Evolutionary conservation across 164 flowering plant species (phyloP).

Genomic region (Stephania japonica): DNA sequence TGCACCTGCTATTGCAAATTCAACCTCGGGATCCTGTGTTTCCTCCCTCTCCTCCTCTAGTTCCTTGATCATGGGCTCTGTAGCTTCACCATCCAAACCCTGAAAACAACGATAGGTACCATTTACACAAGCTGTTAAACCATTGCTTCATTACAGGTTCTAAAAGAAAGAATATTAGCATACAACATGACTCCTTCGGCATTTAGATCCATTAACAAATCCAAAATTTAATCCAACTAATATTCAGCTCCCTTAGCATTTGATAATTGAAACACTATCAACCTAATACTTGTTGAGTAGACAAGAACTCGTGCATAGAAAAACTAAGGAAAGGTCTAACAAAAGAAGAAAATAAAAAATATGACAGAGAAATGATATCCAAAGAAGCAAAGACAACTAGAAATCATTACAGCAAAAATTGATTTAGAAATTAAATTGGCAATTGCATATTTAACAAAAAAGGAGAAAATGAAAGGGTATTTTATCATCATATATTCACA

Average conservation of each 20-base stretch:
- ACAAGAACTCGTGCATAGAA: too few relatives aligned
- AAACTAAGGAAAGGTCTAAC: background rate
- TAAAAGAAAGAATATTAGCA: background rate
- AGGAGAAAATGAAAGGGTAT: background rate
- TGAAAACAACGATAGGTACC: constrained; percentile 21
- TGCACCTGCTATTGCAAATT: constrained; percentile 97
- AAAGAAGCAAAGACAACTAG: background rate
- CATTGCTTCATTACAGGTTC: background rate
- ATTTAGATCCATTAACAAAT: background rate
- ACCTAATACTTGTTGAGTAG: too few relatives aligned
- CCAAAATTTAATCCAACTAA: background rate
- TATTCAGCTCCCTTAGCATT: too few relatives aligned
- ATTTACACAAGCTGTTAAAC: background rate
- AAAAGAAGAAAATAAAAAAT: background rate
- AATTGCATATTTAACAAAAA: background rate
- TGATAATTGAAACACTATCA: too few relatives aligned
- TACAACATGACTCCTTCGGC: background rate
- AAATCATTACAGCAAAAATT: background rate
- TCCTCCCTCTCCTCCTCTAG: constrained; percentile 98
- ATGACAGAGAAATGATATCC: background rate
- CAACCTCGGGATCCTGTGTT: constrained; percentile 95
- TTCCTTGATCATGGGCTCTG: constrained; percentile 99
- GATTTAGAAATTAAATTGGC: background rate
- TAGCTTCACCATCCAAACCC: constrained; percentile 99
- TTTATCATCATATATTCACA: background rate